Evolutionary conservation across 2,329 filamentous ascomycete genomes (phyloP).

Genomic region (Diaporthe batatas): DNA sequence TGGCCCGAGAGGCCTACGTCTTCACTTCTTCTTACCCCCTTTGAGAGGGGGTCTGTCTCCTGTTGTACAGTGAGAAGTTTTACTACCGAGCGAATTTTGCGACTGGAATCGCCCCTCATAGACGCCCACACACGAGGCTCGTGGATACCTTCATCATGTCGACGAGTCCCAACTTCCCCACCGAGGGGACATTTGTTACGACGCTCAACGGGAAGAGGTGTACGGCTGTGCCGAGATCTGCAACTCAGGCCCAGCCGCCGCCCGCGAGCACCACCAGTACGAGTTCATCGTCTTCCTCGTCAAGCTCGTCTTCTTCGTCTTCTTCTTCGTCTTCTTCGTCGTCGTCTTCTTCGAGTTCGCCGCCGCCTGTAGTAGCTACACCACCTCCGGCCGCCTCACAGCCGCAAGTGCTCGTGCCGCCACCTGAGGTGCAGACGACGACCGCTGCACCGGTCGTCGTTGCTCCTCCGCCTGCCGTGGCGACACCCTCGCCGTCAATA

Average conservation of each 20-base stretch:
- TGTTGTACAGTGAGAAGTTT: conserved; percentile 46
- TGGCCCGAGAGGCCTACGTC: conserved; percentile 56
- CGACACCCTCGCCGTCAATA: conserved; percentile 39
- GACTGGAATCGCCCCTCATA: conserved; percentile 59
- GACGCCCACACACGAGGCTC: conserved; percentile 42
- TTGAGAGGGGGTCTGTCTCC: conserved; percentile 49
- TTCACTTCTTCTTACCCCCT: conserved; percentile 45
- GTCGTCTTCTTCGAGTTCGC: conserved; percentile 28
- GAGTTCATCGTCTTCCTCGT: conserved; percentile 43
- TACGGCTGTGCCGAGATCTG: conserved; percentile 63
- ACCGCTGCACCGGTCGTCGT: conserved; percentile 18
- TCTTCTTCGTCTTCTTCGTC: conserved; percentile 37
- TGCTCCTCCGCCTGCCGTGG: conserved; percentile 41
- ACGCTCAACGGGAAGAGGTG: conserved; percentile 64
- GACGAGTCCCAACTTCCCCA: conserved; percentile 56
- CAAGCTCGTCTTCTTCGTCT: conserved; percentile 38
- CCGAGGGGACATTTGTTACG: conserved; percentile 62
- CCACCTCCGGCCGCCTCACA: conserved; percentile 32
- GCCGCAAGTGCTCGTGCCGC: conserved; percentile 43
- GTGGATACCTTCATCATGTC: conserved; percentile 55
- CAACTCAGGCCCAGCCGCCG: conserved; percentile 36
- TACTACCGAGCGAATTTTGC: conserved; percentile 48
- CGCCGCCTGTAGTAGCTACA: conserved; percentile 17
- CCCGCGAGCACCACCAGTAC: conserved; percentile 44
- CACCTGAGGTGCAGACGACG: conserved; percentile 39